Percentiles rank a stretch among this genome's conserved stretches.
Evolutionary conservation across 2,329 filamentous ascomycete genomes (phyloP).

Genomic region (Phoma sp.): DNA sequence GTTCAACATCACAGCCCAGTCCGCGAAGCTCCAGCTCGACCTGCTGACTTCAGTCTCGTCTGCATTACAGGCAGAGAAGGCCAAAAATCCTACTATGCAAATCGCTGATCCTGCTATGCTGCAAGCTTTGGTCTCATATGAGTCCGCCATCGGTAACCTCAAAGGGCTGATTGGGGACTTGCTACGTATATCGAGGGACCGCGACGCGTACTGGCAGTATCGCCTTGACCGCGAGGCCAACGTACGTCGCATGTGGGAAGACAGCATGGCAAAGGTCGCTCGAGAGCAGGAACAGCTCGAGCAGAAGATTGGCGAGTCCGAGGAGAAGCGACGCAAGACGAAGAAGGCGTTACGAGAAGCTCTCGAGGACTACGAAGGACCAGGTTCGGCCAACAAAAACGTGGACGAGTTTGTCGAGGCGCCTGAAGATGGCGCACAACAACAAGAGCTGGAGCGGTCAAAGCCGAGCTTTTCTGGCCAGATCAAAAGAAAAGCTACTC

Average conservation of each 20-base stretch:
- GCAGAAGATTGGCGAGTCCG: slow-evolving; percentile 83
- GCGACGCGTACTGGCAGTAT: slow-evolving; percentile 97
- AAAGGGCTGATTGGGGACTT: slow-evolving; percentile 85
- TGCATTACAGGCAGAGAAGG: slow-evolving; percentile 76
- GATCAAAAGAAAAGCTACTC: slow-evolving; percentile 66
- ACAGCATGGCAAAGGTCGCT: slow-evolving; percentile 95
- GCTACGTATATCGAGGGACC: slow-evolving; percentile 88
- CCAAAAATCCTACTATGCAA: slow-evolving; percentile 70
- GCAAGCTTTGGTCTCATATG: slow-evolving; percentile 83
- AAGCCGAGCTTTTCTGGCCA: slow-evolving; percentile 29
- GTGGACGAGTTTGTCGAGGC: slow-evolving; percentile 44
- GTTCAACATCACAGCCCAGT: slow-evolving; percentile 96
- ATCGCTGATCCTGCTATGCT: slow-evolving; percentile 79
- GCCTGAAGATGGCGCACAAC: slow-evolving; percentile 46
- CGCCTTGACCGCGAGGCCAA: slow-evolving; percentile 89
- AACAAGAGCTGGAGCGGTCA: slow-evolving; percentile 20
- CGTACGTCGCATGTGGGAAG: slow-evolving; percentile 95
- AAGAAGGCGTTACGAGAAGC: slow-evolving; percentile 89
- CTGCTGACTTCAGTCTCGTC: slow-evolving; percentile 83
- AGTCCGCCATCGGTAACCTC: slow-evolving; percentile 85
- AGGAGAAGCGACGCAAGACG: slow-evolving; percentile 86
- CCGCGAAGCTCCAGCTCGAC: slow-evolving; percentile 89
- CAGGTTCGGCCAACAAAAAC: slow-evolving; percentile 20
- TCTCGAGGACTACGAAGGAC: slow-evolving; percentile 63
- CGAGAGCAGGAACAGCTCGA: slow-evolving; percentile 92